Evolutionary conservation across 78 protist species (phyloP), one percentile per base, ranked within the genome.

Genomic region (Dictyostelium capitatum): DNA sequence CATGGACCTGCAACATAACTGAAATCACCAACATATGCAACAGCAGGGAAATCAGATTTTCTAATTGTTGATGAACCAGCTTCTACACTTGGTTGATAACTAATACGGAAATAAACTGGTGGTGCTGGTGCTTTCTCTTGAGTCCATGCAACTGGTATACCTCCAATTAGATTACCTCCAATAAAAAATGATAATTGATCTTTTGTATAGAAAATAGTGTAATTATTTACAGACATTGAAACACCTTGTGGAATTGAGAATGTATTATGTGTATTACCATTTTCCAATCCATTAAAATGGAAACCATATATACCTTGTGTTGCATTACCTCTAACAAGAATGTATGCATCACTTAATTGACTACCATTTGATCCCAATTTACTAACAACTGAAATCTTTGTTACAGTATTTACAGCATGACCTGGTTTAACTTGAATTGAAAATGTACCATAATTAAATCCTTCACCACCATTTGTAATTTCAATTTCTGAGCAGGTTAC

Each of bases 51-150:
- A 28, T 12, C 1, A 5, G 75, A 67, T 4, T 41, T 17, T 32
- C 37, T 67, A 67, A 67, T 32, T 12, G 20, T 7, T 12, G 19
- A 15, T 3, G 41, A 12, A 6, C 47, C 43, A 32, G 17, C 47
- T 67, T 67, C 75, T 11, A 32, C 23, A 17, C 23, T 62, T 32
- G 15, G 48, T 32, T 15, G 17, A 67, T 67, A 67, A 2, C 23
- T 32, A 28, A 67, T 47, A 67, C 75, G 75, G 48, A 32, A 67
- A 67, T 32, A 25, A 15, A 67, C 47, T 11, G 75, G 75, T 67
- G 75, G 75, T 14, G 75, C 15, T 0, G 48, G 23, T 30, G 32
- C 75, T 14, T 32, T 67, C 30, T 67, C 75, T 67, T 67, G 28
- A 30, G 28, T 32, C 47, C 75, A 62, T 37, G 28, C 28, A 62